Percentiles rank a stretch among this genome's conserved stretches.
These are phyloP conservation scores for Blumeriella jaapii DNA, from an alignment of 2,329 filamentous ascomycete species.

Conservation along the genomic window DNA sequence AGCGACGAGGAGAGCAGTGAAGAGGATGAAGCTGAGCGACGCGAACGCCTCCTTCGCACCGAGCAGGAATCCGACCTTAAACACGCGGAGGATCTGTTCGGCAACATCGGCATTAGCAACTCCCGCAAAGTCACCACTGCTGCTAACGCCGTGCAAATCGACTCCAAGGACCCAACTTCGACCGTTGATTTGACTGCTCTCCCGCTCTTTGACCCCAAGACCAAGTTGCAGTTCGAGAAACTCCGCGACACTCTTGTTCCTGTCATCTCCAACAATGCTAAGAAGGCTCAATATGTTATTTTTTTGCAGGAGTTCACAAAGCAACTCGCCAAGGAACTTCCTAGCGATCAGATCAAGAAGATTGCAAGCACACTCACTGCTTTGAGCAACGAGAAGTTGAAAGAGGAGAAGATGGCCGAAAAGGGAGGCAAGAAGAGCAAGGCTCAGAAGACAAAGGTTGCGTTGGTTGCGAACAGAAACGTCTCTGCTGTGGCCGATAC, in stretches of 20 bases:
- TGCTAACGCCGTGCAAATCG: constrained; percentile 54
- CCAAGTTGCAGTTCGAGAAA: constrained; percentile 74
- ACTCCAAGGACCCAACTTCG: constrained; percentile 61
- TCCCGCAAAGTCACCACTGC: constrained; percentile 58
- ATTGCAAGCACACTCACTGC: constrained; percentile 79
- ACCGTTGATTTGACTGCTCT: constrained; percentile 72
- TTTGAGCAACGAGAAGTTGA: constrained; percentile 94
- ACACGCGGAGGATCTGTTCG: constrained; percentile 87
- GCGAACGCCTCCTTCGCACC: constrained; percentile 62
- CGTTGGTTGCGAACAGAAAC: constrained; percentile 54
- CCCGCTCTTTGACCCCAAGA: constrained; percentile 78
- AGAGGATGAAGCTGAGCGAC: constrained; percentile 59
- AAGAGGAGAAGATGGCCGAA: constrained; percentile 89
- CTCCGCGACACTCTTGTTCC: constrained; percentile 71
- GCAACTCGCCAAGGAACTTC: constrained; percentile 74
- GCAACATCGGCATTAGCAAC: constrained; percentile 52
- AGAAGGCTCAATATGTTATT: constrained; percentile 81
- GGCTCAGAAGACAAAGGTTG: constrained; percentile 89
- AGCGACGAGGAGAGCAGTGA: constrained; percentile 48
- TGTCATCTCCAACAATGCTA: constrained; percentile 60
- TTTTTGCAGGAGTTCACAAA: constrained; percentile 90
- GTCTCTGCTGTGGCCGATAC: constrained; percentile 52
- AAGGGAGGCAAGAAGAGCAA: constrained; percentile 96
- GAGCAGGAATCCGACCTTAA: constrained; percentile 83
- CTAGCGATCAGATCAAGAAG: constrained; percentile 95